phyloP scores from a whole-genome alignment of 2,329 filamentous ascomycete species.

The Trichoderma sp. region DNA sequence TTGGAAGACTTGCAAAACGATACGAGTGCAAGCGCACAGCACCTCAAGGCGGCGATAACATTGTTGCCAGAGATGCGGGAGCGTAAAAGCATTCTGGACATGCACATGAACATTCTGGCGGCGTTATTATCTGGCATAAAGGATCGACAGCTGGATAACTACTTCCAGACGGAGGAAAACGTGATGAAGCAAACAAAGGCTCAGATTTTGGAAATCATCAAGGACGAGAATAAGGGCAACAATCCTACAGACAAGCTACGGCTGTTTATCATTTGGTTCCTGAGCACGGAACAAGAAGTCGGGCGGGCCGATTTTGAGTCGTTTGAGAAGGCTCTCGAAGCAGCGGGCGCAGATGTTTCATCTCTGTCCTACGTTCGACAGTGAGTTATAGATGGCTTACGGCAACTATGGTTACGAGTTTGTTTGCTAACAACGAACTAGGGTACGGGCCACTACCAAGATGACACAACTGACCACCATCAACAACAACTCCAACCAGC shows the following conservation, averaged over 20 bases:
- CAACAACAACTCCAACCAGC: constrained; percentile 68
- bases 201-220: constrained; percentile 84
- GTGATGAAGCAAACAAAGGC: constrained; percentile 87
- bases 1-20: constrained; percentile 92
- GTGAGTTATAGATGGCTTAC: constrained; percentile 44
- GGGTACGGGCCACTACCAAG: constrained; percentile 88
- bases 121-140: constrained; percentile 78
- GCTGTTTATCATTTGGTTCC: constrained; percentile 94
- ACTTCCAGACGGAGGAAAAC: constrained; percentile 91
- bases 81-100: constrained; percentile 88
- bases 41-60: constrained; percentile 94
- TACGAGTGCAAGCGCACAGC: constrained; percentile 82
- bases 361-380: constrained; percentile 84
- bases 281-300: constrained; percentile 89
- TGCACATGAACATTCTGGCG: constrained; percentile 98
- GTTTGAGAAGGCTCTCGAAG: constrained; percentile 80
- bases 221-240: constrained; percentile 75
- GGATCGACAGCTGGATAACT: constrained; percentile 91
- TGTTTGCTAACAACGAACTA: constrained; percentile 34
- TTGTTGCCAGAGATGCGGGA: constrained; percentile 88
- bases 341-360: constrained; percentile 71
- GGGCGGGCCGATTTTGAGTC: constrained; percentile 77
- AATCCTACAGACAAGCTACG: constrained; percentile 86
- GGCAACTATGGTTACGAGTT: not conserved
- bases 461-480: constrained; percentile 98